Evolutionary conservation across 768 basidiomycete species (phyloP), one percentile per base, ranked within the genome.

Genomic region (Auricularia cornea): DNA sequence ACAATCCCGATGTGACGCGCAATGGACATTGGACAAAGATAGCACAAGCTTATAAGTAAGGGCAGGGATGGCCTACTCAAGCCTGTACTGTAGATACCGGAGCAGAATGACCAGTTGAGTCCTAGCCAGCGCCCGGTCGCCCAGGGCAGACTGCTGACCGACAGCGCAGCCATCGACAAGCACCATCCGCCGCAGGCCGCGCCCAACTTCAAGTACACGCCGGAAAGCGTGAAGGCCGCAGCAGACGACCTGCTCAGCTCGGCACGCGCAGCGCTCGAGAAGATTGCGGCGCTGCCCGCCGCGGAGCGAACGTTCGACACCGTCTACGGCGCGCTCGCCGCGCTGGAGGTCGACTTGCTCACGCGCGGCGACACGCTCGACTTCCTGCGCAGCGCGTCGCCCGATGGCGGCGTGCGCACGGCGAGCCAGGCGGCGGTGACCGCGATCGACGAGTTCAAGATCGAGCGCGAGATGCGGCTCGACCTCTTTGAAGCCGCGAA

Each of bases 371-470:
- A 89, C 65, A 87, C 87, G 0, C 78, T 91, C 28, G 74, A 79
- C 0, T 94, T 95, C 74, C 89, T 92, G 70, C 88, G 92, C 72
- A 89, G 92, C 67, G 90, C 94, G 29, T 88, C 90, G 28, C 77
- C 85, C 1, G 77, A 80, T 62, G 86, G 91, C 71, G 84, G 81
- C 44, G 80, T 94, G n/a, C 84, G 92, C 1, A 91, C 93, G 70
- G 89, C 90, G 1, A 87, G 89, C 3, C 90, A 84, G 62, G 81
- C 83, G 44, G 87, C 88, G 2, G 89, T 93, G 71, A 80, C 83
- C n/a, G 76, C 84, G 32, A 75, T 86, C n/a, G 84, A 87, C 62
- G 84, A 91, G 66, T 92, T 84, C 67, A 77, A 78, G 30, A 89
- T 93, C 61, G 89, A 94, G 70, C 78, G 83, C 1, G 87, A 86